These are phyloP conservation scores for Sclerotinia glacialis DNA, from an alignment of 2,329 filamentous ascomycete genomes.

Conservation along the genomic window DNA sequence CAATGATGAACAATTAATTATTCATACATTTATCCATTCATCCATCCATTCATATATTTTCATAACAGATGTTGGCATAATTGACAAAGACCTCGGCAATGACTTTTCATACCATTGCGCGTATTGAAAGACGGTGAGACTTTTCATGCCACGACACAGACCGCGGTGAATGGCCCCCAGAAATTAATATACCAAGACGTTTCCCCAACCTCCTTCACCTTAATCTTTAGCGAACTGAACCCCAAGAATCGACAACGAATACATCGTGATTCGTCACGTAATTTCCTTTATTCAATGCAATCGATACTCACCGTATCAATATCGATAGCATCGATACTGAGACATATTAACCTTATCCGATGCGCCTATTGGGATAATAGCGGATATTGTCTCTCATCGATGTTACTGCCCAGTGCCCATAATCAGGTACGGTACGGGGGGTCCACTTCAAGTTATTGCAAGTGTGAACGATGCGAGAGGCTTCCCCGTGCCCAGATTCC, in stretches of 20 bases:
- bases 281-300: slow-evolving; percentile 10
- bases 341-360: slow-evolving; percentile 9
- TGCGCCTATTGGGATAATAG: neutral
- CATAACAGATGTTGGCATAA: slow-evolving; percentile 3
- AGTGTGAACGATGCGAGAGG: neutral
- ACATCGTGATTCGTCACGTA: slow-evolving; percentile 2
- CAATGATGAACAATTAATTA: neutral
- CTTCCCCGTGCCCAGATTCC: slow-evolving; percentile 15
- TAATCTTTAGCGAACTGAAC: neutral
- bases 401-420: neutral
- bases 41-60: neutral
- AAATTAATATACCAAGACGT: neutral
- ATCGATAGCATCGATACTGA: slow-evolving; percentile 9
- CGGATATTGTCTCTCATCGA: slow-evolving; percentile 1
- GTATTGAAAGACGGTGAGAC: neutral
- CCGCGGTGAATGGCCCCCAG: slow-evolving; percentile 1
- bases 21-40: too few relatives aligned
- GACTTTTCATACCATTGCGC: neutral
- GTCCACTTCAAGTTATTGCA: neutral
- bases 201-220: neutral
- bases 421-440: neutral
- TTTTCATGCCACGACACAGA: slow-evolving; percentile 9
- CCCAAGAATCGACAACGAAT: slow-evolving; percentile 1
- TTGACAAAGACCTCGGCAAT: neutral
- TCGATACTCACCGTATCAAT: slow-evolving; percentile 19